Evolutionary conservation across 2,329 filamentous ascomycete species (phyloP).

Genomic region (Samsoniella hepiali): DNA sequence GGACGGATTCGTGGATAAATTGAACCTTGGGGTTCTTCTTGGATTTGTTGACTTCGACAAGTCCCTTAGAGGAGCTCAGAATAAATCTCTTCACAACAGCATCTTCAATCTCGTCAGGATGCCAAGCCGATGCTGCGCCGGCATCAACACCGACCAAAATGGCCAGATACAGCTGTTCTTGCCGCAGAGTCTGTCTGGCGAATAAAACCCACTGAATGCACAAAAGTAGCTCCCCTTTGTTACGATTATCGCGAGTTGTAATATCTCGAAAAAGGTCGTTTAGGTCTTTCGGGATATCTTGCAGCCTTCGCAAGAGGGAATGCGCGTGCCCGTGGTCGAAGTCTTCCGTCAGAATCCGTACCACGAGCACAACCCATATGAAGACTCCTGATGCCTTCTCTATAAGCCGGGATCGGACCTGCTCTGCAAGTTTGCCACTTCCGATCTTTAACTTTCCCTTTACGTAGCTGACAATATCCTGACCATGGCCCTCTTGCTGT

Average conservation of each 20-base stretch:
- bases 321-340: slow-evolving; percentile 26
- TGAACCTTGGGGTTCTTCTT: slow-evolving; percentile 31
- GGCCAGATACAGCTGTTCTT: slow-evolving; percentile 41
- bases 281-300: slow-evolving; percentile 38
- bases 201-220: slow-evolving; percentile 54
- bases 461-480: slow-evolving; percentile 28
- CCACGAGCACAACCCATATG: slow-evolving; percentile 42
- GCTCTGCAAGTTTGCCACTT: fast-evolving
- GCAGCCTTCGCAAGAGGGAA: slow-evolving; percentile 28
- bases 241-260: slow-evolving; percentile 42
- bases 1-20: slow-evolving; percentile 50
- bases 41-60: slow-evolving; percentile 38
- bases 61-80: slow-evolving; percentile 42
- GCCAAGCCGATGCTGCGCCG: not conserved
- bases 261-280: slow-evolving; percentile 50
- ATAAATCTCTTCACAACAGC: slow-evolving; percentile 34
- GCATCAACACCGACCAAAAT: slow-evolving; percentile 14
- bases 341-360: slow-evolving; percentile 28
- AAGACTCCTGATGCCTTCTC: slow-evolving; percentile 42
- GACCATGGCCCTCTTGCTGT: slow-evolving; percentile 23
- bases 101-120: slow-evolving; percentile 22
- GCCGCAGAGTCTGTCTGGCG: slow-evolving; percentile 40
- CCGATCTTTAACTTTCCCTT: slow-evolving; percentile 10
- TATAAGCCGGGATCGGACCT: slow-evolving; percentile 26
- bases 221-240: slow-evolving; percentile 39